Evolutionary conservation across 2,329 filamentous ascomycete genomes (phyloP).

Genomic region (Aspergillus udagawae): DNA sequence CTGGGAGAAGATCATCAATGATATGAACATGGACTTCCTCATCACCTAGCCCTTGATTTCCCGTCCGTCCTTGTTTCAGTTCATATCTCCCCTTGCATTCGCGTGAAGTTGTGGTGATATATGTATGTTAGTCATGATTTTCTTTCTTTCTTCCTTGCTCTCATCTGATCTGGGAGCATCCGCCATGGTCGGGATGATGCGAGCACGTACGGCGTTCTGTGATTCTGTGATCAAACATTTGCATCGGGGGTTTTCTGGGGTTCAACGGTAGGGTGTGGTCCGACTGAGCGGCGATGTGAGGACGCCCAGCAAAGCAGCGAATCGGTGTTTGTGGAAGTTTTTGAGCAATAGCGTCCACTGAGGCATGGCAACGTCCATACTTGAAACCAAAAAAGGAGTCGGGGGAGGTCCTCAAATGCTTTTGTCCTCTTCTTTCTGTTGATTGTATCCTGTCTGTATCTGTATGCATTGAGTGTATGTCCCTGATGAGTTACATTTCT

Average conservation of each 20-base stretch:
- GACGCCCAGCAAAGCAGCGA: neutral
- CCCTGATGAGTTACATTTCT: conserved; percentile 3
- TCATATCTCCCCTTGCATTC: conserved; percentile 3
- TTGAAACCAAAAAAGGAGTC: neutral
- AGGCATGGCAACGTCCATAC: neutral
- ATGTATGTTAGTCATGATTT: neutral
- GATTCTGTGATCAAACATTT: neutral
- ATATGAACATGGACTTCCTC: conserved; percentile 58
- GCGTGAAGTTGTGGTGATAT: neutral
- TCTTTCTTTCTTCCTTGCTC: neutral
- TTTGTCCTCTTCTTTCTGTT: conserved; percentile 1
- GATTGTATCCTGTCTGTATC: conserved; percentile 4
- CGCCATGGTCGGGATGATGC: neutral
- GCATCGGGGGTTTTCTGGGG: neutral
- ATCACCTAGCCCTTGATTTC: conserved; percentile 45
- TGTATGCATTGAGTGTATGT: conserved; percentile 11
- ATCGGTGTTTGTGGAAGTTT: neutral
- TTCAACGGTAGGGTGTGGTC: neutral
- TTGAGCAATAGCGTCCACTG: neutral
- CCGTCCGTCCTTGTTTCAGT: neutral
- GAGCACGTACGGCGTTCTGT: neutral
- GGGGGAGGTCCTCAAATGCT: neutral
- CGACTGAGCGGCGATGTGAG: neutral
- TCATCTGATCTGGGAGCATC: neutral
- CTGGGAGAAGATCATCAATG: conserved; percentile 58